Conservation (phyloP, 768 basidiomycete genomes). For the Boletus fagicola region DNA sequence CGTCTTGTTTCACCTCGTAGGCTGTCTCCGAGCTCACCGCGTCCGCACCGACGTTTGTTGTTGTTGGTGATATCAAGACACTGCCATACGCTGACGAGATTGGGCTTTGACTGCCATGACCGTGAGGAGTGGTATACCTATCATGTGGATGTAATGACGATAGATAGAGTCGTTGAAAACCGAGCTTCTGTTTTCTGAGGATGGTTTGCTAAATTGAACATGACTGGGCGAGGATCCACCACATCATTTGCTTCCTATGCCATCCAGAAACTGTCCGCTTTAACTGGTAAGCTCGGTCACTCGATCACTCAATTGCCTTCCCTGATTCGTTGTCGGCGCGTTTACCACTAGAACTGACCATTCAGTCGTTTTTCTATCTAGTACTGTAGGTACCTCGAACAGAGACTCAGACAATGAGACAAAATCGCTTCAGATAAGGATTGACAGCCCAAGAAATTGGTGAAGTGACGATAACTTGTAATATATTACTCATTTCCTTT, state of each 20-base stretch:
- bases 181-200: neutral
- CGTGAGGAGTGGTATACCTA: conserved; percentile 13
- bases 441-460: too few relatives aligned
- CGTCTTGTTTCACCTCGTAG: conserved; percentile 25
- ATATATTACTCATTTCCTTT: too few relatives aligned
- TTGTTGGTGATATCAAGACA: conserved; percentile 70
- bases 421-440: too few relatives aligned
- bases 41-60: conserved; percentile 83
- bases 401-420: too few relatives aligned
- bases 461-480: too few relatives aligned
- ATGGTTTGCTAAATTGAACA: neutral
- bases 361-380: neutral
- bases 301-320: neutral
- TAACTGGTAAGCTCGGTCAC: neutral
- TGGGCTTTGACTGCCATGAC: conserved; percentile 52
- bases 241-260: neutral
- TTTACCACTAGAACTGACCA: neutral
- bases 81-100: conserved; percentile 86
- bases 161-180: conserved; percentile 16
- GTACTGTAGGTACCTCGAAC: too few relatives aligned
- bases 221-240: too few relatives aligned
- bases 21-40: conserved; percentile 64
- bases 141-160: conserved; percentile 14
- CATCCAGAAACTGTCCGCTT: neutral
- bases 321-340: too few relatives aligned